Evolutionary conservation across 495 filamentous ascomycete species (phyloP).

Genomic region (Astrothelium subdiscretum): DNA sequence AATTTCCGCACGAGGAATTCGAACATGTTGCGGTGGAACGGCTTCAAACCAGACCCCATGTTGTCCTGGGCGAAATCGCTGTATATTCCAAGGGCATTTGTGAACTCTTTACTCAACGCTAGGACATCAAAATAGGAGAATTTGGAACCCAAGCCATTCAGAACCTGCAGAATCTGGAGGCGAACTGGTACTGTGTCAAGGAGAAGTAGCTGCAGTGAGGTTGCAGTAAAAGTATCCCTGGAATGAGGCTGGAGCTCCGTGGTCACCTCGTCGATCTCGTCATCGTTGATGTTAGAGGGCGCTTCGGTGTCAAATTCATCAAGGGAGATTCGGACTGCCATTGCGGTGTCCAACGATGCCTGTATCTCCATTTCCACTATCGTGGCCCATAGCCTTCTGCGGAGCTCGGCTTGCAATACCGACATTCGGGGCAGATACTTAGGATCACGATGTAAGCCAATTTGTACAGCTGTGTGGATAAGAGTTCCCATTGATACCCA

Average conservation of each 20-base stretch:
- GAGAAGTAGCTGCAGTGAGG: neutral
- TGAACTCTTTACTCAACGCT: neutral
- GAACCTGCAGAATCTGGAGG: neutral
- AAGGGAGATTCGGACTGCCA: conserved; percentile 38
- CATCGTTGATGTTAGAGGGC: conserved; percentile 47
- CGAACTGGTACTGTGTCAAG: neutral
- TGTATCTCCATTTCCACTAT: conserved; percentile 49
- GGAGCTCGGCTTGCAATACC: conserved; percentile 40
- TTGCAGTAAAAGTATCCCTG: conserved; percentile 32
- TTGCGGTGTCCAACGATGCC: conserved; percentile 43
- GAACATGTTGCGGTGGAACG: neutral
- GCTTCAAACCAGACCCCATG: neutral
- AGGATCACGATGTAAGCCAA: conserved; percentile 50
- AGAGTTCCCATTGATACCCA: conserved; percentile 47
- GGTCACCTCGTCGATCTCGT: conserved; percentile 39
- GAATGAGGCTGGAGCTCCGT: conserved; percentile 25
- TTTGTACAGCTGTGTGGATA: conserved; percentile 43
- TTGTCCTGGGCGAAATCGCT: neutral
- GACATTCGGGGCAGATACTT: conserved; percentile 37
- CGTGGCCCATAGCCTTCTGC: conserved; percentile 50
- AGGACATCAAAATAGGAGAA: neutral
- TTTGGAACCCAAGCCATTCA: neutral
- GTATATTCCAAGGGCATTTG: neutral
- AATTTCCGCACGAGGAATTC: conserved; percentile 37
- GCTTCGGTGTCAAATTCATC: conserved; percentile 43